Base-by-base conservation (phyloP, 345 rosid genomes). In the Conringia planisiliqua region DNA sequence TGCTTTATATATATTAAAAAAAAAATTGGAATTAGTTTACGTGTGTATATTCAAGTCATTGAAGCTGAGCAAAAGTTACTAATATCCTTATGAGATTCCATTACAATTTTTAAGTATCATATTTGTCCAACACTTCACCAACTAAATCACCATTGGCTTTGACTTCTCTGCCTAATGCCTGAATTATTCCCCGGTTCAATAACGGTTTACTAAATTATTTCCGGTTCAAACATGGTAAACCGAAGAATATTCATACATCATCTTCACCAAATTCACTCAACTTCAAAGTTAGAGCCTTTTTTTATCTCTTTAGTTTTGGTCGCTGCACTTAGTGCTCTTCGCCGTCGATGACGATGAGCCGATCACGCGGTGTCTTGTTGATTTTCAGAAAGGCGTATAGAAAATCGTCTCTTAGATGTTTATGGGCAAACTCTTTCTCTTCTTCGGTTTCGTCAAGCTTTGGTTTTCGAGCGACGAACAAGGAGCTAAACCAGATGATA, bases 401-500 rank as follows among this genome's bases (percentile, higher is more conserved):
- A 38, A 9, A n/a, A 20, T 13, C 57, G 0, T 69, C 5, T 56
- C 4, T 30, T 11, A 44, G 27, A 18, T 4, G 39, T 14, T n/a
- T 64, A 47, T 29, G 24, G 43, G 30, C 47, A 54, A 76, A 62
- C 13, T 63, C 62, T 18, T 44, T 51, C 39, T 63, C 66, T 33
- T 50, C 65, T 29, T 66, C 79, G 18, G 43, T 24, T 74, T 58
- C 77, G 26, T 64, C 68, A 32, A 57, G 72, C 9, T 50, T 26
- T 10, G 80, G 81, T 13, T 29, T 84, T 73, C 74, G 76, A 1
- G 55, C 81, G 0, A 54, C 80, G 68, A 86, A 89, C 78, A 72
- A 83, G 27, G 83, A 77, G 79, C 72, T 87, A 16, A 66, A 82
- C 17, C 82, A 81, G 58, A 78, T 89, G 73, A 79, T 78, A 38